Percentiles rank a stretch among this genome's conserved stretches.
Conservation (phyloP, 1,284 basidiomycete genomes). For the Trichosporon coremiiforme region DNA sequence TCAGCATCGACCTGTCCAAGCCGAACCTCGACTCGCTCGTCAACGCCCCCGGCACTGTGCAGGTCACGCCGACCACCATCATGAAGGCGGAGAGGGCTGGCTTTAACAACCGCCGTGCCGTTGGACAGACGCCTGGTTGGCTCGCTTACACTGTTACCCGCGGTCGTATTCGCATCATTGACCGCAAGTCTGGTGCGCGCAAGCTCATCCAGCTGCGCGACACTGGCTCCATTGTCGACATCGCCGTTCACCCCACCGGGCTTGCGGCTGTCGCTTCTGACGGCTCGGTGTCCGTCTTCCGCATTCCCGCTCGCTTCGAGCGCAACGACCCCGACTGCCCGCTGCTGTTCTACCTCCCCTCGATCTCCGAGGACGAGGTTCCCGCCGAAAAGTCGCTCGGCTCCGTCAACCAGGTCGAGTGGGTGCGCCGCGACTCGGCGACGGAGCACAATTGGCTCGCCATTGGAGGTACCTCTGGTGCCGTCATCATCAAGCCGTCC, state of each 20-base stretch:
- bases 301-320: constrained; percentile 39
- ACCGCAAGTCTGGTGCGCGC: constrained; percentile 42
- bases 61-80: constrained; percentile 41
- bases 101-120: constrained; percentile 39
- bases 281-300: constrained; percentile 38
- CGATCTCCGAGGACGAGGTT: constrained; percentile 19
- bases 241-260: constrained; percentile 36
- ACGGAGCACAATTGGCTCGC: constrained; percentile 34
- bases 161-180: constrained; percentile 47
- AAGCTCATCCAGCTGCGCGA: constrained; percentile 38
- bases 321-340: constrained; percentile 39
- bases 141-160: constrained; percentile 45
- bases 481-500: constrained; percentile 38
- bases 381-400: constrained; percentile 33
- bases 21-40: constrained; percentile 39
- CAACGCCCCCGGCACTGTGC: constrained; percentile 31
- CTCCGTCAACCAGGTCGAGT: constrained; percentile 39
- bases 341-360: constrained; percentile 31
- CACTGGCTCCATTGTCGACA: constrained; percentile 40
- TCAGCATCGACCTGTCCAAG: constrained; percentile 41
- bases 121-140: constrained; percentile 43
- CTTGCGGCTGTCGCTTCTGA: constrained; percentile 44
- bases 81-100: constrained; percentile 37
- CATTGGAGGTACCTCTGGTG: constrained; percentile 45
- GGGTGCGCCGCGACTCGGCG: constrained; percentile 39